Evolutionary conservation across 2,329 filamentous ascomycete species (phyloP), one percentile per base, ranked within the genome.

Genomic region (Spiromastix sp.): DNA sequence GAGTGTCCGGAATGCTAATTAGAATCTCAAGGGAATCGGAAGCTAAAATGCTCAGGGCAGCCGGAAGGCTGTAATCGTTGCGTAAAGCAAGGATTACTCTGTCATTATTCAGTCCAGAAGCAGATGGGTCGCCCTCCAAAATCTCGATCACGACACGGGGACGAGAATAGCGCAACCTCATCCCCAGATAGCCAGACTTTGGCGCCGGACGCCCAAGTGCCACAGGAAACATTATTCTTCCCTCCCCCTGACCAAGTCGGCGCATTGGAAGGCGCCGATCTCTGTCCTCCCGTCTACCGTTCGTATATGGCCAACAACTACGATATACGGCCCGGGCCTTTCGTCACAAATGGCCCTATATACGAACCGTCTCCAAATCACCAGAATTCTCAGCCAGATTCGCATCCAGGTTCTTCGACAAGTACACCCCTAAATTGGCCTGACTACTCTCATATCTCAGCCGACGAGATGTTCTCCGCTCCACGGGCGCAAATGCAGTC

Each of bases 41-140:
- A 68, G 43, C 47, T 67, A 37, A 67, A 66, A 53, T 68, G 64
- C 48, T 66, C 64, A 2, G 63, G 64, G 2, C 61, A 67, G 38
- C 32, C 48, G n/a, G 45, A 44, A 7, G 64, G 63, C 5, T 67
- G 64, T 39, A 50, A 44, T 36, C 57, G 64, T 36, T 67, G 64
- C 40, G 34, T 55, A 24, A 62, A 59, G 33, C 61, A 67, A 38
- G 49, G 49, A 4, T 48, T 67, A 16, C 32, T 36, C 32, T 67
- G 64, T 42, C 57, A 64, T 37, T 67, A 67, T 44, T 67, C 64
- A 4, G 45, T 57, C 36, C 64, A 67, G 45, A 67, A 67, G 44
- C 62, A 59, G 41, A 67, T 67, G 64, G 64, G 64, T 17, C 53
- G 64, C 11, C 64, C 64, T 1, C 60, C 13, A 66, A 47, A 64